A percentile compares a stretch with the other conserved stretches of the same genome.
phyloP scores from a whole-genome alignment of 1,284 basidiomycete species.

The Ustilago vetiveriae region DNA sequence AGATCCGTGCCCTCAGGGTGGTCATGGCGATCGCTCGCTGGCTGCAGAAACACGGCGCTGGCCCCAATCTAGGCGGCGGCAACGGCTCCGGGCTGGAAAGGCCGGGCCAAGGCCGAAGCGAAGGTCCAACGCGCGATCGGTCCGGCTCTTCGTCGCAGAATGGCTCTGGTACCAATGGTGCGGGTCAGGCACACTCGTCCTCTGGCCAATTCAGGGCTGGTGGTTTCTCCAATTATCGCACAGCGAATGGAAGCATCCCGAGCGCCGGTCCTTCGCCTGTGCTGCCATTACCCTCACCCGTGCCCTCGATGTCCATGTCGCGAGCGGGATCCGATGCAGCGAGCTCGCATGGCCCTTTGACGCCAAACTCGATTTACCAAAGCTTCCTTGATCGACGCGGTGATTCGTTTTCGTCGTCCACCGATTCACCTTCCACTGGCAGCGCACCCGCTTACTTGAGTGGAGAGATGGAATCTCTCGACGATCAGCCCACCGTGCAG shows the following conservation, averaged over 20 bases:
- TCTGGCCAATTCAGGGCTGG: constrained; percentile 13
- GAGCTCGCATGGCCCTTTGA: constrained; percentile 43
- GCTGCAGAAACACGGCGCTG: constrained; percentile 49
- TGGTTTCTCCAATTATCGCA: constrained; percentile 12
- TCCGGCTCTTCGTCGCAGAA: constrained; percentile 26
- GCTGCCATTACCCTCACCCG: constrained; percentile 38
- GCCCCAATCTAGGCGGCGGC: constrained; percentile 18
- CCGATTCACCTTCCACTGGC: constrained; percentile 8
- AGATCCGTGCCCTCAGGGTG: constrained; percentile 74
- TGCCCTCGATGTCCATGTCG: constrained; percentile 37
- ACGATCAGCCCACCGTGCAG: constrained; percentile 8
- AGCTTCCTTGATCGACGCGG: constrained; percentile 43
- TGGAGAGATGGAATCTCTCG: constrained; percentile 21
- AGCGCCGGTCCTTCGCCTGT: constrained; percentile 19
- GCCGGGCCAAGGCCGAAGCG: constrained; percentile 29
- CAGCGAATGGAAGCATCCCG: constrained; percentile 10
- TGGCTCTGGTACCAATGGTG: constrained; percentile 24
- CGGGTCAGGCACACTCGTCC: constrained; percentile 6
- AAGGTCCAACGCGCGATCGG: constrained; percentile 30
- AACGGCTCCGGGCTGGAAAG: constrained; percentile 23
- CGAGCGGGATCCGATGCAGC: constrained; percentile 41
- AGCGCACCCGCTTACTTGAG: constrained; percentile 21
- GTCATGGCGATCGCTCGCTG: constrained; percentile 56
- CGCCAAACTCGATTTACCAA: constrained; percentile 41
- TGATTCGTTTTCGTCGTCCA: constrained; percentile 35